Evolutionary conservation across 1,139 yeast species (phyloP).

Genomic region (Zhuliangozyma parablackwelliae): DNA sequence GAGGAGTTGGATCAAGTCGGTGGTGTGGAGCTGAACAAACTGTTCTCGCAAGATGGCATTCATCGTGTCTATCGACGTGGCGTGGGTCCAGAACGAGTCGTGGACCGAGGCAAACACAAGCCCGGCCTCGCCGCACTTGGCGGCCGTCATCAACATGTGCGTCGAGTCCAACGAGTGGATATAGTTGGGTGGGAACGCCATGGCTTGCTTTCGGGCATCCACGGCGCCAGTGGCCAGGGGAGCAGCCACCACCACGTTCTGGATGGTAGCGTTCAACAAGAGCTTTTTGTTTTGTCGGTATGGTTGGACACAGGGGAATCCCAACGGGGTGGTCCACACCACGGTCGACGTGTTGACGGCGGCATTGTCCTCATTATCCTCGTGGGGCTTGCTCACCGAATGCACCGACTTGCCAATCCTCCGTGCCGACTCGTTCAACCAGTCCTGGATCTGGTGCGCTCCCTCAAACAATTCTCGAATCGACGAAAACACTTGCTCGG

Average conservation of each 20-base stretch:
- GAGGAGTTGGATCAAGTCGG: slow-evolving; percentile 64
- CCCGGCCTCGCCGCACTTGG: slow-evolving; percentile 62
- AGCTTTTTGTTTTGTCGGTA: slow-evolving; percentile 66
- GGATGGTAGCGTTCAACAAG: slow-evolving; percentile 72
- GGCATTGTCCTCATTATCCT: slow-evolving; percentile 1
- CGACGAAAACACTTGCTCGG: slow-evolving; percentile 75
- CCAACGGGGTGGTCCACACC: slow-evolving; percentile 96
- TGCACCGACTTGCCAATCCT: slow-evolving; percentile 70
- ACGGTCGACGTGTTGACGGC: slow-evolving; percentile 72
- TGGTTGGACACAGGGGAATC: slow-evolving; percentile 94
- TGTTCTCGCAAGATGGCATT: slow-evolving; percentile 70
- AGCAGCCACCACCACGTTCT: slow-evolving; percentile 75
- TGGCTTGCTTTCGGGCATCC: slow-evolving; percentile 81
- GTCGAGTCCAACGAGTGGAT: slow-evolving; percentile 96
- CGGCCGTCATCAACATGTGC: slow-evolving; percentile 90
- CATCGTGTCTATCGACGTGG: slow-evolving; percentile 74
- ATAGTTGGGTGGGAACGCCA: slow-evolving; percentile 95
- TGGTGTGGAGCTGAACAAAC: slow-evolving; percentile 73
- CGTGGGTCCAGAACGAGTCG: slow-evolving; percentile 99
- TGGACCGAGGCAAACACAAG: slow-evolving; percentile 94
- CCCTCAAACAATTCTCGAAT: slow-evolving; percentile 84
- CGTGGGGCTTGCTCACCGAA: slow-evolving; percentile 46
- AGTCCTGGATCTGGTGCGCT: slow-evolving; percentile 93
- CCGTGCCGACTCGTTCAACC: slow-evolving; percentile 87
- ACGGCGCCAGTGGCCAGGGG: slow-evolving; percentile 82